Evolutionary conservation across 1,284 basidiomycete genomes (phyloP), one percentile per base, ranked within the genome.

Genomic region (Gymnopus androsaceus): DNA sequence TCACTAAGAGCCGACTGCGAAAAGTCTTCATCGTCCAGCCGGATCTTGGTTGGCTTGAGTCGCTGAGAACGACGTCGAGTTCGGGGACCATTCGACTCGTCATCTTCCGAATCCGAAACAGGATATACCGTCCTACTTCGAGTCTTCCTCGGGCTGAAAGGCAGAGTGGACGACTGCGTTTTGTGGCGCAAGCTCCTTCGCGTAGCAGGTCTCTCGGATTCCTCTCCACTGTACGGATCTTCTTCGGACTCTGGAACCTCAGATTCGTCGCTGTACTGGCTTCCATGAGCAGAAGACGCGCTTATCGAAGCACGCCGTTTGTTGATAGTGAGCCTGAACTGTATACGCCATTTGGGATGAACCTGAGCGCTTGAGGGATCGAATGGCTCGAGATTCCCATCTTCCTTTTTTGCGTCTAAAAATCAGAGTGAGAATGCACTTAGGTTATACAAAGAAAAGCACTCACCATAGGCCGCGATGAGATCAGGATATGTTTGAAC

Each of bases 131-230:
- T 69, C 42, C 65, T 65, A 37, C 72, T 71, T 9, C 81, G 77
- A 30, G 81, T 78, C 67, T 85, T 89, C 63, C 69, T 78, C 0
- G 86, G 85, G 61, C 84, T 87, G 68, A 82, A 87, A 8, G 85
- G 85, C 38, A 87, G 71, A 23, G 68, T 57, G 58, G 70, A 55
- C 41, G 56, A 64, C 50, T 61, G 69, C 60, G 64, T 51, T 49
- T 52, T 52, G 41, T 28, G 51, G 40, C 69, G 70, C 17, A 63
- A 55, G 27, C 65, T 70, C 46, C 69, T 69, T 41, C 71, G 65
- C 5, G 62, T 53, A 37, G 59, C 54, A 19, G 49, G 63, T 48
- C 72, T 69, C 61, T 64, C 54, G 17, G 49, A 63, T 48, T 73
- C 69, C 61, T 64, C 67, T 8, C 66, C 70, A 37, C 37, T 48